Evolutionary conservation across 108 stramenopile genomes (phyloP).

Genomic region (Cyclostephanos tholiformis): DNA sequence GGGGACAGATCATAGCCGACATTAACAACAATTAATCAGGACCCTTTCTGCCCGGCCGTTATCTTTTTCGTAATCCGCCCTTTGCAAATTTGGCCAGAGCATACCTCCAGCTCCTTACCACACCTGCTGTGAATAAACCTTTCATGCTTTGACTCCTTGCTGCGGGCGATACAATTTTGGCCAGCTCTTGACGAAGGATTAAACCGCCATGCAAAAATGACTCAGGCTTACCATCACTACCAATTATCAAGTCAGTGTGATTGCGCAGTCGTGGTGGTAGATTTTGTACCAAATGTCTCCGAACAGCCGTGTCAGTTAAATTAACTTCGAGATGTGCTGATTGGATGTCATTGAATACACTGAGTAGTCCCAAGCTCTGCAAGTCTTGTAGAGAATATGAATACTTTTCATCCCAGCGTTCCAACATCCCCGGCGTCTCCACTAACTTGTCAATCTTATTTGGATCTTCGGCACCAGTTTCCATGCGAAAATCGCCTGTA

Average conservation of each 20-base stretch:
- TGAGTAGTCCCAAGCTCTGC: constrained; percentile 50
- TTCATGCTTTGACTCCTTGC: constrained; percentile 81
- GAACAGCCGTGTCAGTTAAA: constrained; percentile 20
- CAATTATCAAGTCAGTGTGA: constrained; percentile 39
- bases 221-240: no score
- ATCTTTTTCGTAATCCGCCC: constrained; percentile 46
- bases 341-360: constrained; percentile 1
- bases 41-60: background rate
- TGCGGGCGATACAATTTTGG: constrained; percentile 67
- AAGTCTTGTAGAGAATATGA: constrained; percentile 31
- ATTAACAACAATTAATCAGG: background rate
- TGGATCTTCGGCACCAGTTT: constrained; percentile 85
- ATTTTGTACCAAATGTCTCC: constrained; percentile 30
- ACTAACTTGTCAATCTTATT: constrained; percentile 77
- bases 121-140: constrained; percentile 76
- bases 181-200: constrained; percentile 34
- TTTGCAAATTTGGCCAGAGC: constrained; percentile 81
- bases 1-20: constrained; percentile 34
- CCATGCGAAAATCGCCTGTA: constrained; percentile 81
- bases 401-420: constrained; percentile 73
- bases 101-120: constrained; percentile 65
- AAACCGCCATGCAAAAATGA: constrained; percentile 23
- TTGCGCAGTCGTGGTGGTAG: constrained; percentile 40
- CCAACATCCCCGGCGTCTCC: constrained; percentile 67
- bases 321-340: constrained; percentile 45